Conservation (phyloP, 1,284 basidiomycete species). For the Ceraceosorus guamensis region DNA sequence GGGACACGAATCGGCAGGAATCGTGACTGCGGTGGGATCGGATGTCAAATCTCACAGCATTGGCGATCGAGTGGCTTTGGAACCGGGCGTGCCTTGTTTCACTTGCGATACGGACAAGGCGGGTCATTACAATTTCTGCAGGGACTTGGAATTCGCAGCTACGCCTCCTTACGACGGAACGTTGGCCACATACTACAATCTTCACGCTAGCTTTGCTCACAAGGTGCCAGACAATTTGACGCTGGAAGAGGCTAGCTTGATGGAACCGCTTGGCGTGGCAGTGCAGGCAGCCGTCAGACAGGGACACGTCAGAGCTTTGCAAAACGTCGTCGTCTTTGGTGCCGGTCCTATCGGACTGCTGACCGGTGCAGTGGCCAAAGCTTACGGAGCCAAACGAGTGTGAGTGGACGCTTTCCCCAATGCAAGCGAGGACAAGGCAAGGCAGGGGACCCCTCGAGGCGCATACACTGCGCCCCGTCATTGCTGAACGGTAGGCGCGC, state of each 20-base stretch:
- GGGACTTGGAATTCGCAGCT: slow-evolving; percentile 73
- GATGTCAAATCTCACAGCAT: slow-evolving; percentile 65
- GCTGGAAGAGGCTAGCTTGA: slow-evolving; percentile 56
- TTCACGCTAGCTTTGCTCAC: slow-evolving; percentile 45
- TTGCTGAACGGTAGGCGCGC: too few species aligned
- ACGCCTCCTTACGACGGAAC: slow-evolving; percentile 87
- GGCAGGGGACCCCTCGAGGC: too few species aligned
- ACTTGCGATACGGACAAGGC: slow-evolving; percentile 56
- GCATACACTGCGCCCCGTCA: not conserved
- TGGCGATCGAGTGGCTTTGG: slow-evolving; percentile 80
- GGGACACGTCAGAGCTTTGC: slow-evolving; percentile 58
- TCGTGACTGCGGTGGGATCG: slow-evolving; percentile 59
- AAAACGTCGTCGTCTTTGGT: slow-evolving; percentile 62
- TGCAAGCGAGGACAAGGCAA: too few species aligned
- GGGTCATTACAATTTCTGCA: slow-evolving; percentile 50
- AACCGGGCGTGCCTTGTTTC: slow-evolving; percentile 69
- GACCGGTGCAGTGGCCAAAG: slow-evolving; percentile 84
- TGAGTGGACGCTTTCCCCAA: slow-evolving; percentile 54
- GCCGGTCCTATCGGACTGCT: slow-evolving; percentile 83
- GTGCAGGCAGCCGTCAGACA: slow-evolving; percentile 77
- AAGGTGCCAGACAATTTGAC: slow-evolving; percentile 50
- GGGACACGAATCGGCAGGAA: slow-evolving; percentile 59
- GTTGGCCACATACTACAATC: slow-evolving; percentile 59
- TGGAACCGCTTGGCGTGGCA: slow-evolving; percentile 88
- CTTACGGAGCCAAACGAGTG: slow-evolving; percentile 49